Base-by-base conservation (phyloP, 78 protist genomes). In the Chrysochromulina tobinii region DNA sequence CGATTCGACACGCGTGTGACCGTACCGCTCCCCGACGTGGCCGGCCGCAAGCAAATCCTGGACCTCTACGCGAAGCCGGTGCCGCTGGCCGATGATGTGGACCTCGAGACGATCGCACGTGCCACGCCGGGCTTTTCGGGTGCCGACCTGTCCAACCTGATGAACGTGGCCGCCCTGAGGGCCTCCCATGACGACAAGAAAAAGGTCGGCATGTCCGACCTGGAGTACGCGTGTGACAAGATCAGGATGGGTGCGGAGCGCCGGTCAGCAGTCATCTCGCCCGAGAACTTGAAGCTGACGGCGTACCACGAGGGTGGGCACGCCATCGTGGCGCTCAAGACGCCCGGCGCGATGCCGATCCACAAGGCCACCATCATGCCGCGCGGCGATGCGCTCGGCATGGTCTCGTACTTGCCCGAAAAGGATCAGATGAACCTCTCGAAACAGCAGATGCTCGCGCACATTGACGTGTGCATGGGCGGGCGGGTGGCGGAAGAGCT, bases 241-340 rank as follows among this genome's bases (percentile, higher is more conserved):
- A 94, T 97, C 51, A 18, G 95, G 61, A 97, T 98, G 99, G 98
- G 98, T 3, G 93, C 95, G 12, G 96, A 93, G 90, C 83, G 91
- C 88, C 87, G 84, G 93, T 87, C 90, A 7, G 96, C 95, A 38
- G 25, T 94, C 93, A 59, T 85, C 89, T 92, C 88, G 87, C 88
- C 25, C 86, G 92, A 64, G 59, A 88, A 75, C 59, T 27, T 75
- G 50, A 50, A 50, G 53, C 57, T 94, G 17, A 96, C 96, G 23
- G 99, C 99, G 7, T 97, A 94, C 61, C 99, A 98, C 95, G 99
- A 98, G 69, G 97, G 97, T 6, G 99, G 99, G 48, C 99, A 98
- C 90, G 99, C 99, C 4, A 87, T 98, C n/a, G 96, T 96, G 55
- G 98, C 98, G 0, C 54, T 96, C 48, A 53, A 69, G 73, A 94